A percentile compares a stretch with the other conserved stretches of the same genome.
These are phyloP conservation scores for Debaryomyces hansenii DNA, from an alignment of 805 yeast genomes.

Conservation along the genomic window DNA sequence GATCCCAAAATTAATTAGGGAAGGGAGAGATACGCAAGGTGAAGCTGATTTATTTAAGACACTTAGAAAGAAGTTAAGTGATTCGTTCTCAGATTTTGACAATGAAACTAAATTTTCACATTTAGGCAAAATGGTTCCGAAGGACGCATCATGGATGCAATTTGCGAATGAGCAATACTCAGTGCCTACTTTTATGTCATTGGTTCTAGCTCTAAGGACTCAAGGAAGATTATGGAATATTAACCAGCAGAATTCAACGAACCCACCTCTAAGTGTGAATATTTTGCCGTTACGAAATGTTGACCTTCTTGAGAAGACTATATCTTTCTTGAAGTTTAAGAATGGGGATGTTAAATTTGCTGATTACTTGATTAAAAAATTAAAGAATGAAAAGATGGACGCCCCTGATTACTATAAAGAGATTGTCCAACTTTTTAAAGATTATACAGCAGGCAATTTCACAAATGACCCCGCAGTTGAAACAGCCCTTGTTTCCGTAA, in stretches of 20 bases:
- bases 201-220: conserved; percentile 50
- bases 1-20: neutral
- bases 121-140: conserved; percentile 11
- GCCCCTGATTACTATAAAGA: conserved; percentile 26
- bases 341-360: conserved; percentile 21
- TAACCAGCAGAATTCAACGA: conserved; percentile 23
- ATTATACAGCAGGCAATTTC: conserved; percentile 56
- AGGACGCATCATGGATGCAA: conserved; percentile 1
- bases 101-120: neutral
- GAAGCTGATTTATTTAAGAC: neutral
- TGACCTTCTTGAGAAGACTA: conserved; percentile 10
- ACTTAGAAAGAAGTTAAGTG: neutral
- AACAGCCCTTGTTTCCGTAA: conserved; percentile 42
- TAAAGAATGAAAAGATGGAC: conserved; percentile 4
- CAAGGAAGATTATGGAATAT: conserved; percentile 47
- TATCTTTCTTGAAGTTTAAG: conserved; percentile 19
- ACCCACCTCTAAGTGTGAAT: conserved; percentile 33
- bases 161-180: conserved; percentile 12
- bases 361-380: conserved; percentile 14
- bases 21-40: neutral
- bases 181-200: conserved; percentile 34
- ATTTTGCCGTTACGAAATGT: conserved; percentile 27
- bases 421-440: conserved; percentile 48
- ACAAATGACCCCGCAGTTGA: conserved; percentile 45
- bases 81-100: neutral